Percentiles rank a stretch among this genome's conserved stretches.
Evolutionary conservation across 306 rosid species (phyloP).

Genomic region (Trifolium dubium): DNA sequence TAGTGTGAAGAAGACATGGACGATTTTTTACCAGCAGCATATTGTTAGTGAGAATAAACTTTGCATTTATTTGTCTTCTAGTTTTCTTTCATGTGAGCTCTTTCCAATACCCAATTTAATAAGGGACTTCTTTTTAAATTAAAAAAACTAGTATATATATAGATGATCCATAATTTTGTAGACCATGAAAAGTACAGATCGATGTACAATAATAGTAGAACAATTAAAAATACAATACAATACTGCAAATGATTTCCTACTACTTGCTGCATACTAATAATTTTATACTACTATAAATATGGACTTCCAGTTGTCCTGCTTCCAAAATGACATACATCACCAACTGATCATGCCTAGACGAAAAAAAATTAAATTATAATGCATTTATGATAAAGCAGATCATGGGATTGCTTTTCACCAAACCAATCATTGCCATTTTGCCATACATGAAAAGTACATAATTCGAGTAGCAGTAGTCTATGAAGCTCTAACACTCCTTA

Average conservation of each 20-base stretch:
- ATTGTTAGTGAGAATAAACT: background rate
- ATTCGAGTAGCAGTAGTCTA: too few species aligned
- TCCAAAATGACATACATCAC: slow-evolving; percentile 47
- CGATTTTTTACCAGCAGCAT: too few species aligned
- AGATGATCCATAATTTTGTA: slow-evolving; percentile 6
- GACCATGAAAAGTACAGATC: background rate
- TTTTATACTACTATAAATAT: slow-evolving; percentile 24
- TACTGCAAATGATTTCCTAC: slow-evolving; percentile 21
- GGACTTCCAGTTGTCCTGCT: slow-evolving; percentile 54
- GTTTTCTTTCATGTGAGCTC: background rate
- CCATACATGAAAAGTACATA: too few species aligned
- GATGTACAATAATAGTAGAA: slow-evolving; percentile 7
- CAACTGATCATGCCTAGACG: slow-evolving; percentile 39
- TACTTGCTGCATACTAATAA: background rate
- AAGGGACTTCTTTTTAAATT: slow-evolving; percentile 9
- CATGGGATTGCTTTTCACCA: slow-evolving; percentile 27
- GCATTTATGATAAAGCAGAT: slow-evolving; percentile 35
- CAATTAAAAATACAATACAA: slow-evolving; percentile 11
- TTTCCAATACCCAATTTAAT: background rate
- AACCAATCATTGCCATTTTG: slow-evolving; percentile 38
- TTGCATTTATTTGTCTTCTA: background rate
- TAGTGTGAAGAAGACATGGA: too few species aligned
- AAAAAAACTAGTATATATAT: slow-evolving; percentile 21
- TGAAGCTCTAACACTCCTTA: too few species aligned
- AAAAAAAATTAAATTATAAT: slow-evolving; percentile 9